These are phyloP conservation scores for Baorangia bicolor DNA, from an alignment of 768 basidiomycete genomes.

Conservation along the genomic window DNA sequence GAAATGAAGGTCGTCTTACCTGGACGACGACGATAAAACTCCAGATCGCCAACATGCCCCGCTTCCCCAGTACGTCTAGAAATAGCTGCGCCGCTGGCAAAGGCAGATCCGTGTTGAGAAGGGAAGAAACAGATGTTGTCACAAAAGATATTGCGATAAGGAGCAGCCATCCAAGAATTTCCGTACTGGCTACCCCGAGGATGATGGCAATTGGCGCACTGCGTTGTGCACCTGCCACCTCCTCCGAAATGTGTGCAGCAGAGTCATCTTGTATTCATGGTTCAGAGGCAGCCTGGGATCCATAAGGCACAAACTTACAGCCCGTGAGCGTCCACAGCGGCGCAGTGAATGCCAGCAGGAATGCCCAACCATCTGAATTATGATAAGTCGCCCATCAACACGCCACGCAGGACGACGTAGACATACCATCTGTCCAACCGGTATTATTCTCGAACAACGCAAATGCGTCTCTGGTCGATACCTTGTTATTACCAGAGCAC, in stretches of 20 bases:
- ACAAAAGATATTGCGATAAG: conserved; percentile 66
- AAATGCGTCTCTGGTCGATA: conserved; percentile 69
- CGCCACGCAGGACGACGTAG: conserved; percentile 29
- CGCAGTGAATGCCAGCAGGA: conserved; percentile 67
- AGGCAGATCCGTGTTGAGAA: conserved; percentile 51
- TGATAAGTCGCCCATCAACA: not conserved
- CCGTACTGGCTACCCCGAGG: conserved; percentile 58
- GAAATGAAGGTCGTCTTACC: conserved; percentile 24
- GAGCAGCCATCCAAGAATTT: conserved; percentile 63
- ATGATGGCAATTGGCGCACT: conserved; percentile 71
- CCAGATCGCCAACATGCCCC: conserved; percentile 73
- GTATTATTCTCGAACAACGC: conserved; percentile 70
- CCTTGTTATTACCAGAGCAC: conserved; percentile 51
- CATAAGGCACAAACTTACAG: conserved; percentile 42
- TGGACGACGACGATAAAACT: conserved; percentile 66
- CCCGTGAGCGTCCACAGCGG: conserved; percentile 82
- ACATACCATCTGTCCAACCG: conserved; percentile 62
- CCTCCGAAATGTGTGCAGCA: conserved; percentile 74
- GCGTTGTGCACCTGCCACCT: conserved; percentile 59
- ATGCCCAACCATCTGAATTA: conserved; percentile 68
- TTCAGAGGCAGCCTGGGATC: not conserved
- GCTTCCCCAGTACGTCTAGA: conserved; percentile 60
- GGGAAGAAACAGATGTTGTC: conserved; percentile 49
- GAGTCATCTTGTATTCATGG: conserved; percentile 60
- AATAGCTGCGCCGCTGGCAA: conserved; percentile 75